Percentiles rank a stretch among this genome's conserved stretches.
These are phyloP conservation scores for Arthrobotrys musiformis DNA, from an alignment of 2,329 filamentous ascomycete species.

Conservation along the genomic window DNA sequence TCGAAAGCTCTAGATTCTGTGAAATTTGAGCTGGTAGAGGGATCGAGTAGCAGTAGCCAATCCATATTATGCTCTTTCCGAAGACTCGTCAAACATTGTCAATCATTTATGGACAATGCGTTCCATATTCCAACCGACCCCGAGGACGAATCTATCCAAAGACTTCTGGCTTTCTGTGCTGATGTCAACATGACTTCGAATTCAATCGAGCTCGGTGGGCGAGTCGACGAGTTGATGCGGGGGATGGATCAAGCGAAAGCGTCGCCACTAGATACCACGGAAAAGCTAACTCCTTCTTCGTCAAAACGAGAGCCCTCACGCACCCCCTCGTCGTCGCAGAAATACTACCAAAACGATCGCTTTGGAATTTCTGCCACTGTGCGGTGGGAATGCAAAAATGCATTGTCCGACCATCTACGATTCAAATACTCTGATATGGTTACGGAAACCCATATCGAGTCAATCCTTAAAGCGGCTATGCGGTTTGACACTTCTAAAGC, in stretches of 20 bases:
- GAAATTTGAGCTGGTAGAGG: constrained; percentile 35
- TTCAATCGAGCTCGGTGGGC: constrained; percentile 11
- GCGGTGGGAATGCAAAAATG: constrained; percentile 36
- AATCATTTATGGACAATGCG: constrained; percentile 51
- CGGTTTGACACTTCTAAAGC: neutral
- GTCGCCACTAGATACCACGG: too few relatives aligned
- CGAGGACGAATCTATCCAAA: constrained; percentile 50
- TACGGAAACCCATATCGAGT: constrained; percentile 38
- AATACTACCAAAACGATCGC: too few relatives aligned
- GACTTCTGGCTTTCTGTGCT: constrained; percentile 54
- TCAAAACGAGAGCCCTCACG: too few relatives aligned
- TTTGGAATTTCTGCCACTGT: constrained; percentile 29
- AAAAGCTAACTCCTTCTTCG: too few relatives aligned
- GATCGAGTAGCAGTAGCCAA: constrained; percentile 49
- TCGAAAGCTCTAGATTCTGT: constrained; percentile 23
- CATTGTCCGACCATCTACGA: constrained; percentile 33
- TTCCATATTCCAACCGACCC: constrained; percentile 13
- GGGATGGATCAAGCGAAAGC: constrained; percentile 25
- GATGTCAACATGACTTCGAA: constrained; percentile 53
- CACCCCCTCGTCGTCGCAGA: too few relatives aligned
- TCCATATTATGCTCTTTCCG: constrained; percentile 48
- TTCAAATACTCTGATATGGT: constrained; percentile 56
- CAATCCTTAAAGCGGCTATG: constrained; percentile 4
- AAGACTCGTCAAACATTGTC: constrained; percentile 38
- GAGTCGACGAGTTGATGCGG: constrained; percentile 1